These are phyloP conservation scores for Sesbania bispinosa DNA, from an alignment of 306 rosid genomes.

Conservation along the genomic window DNA sequence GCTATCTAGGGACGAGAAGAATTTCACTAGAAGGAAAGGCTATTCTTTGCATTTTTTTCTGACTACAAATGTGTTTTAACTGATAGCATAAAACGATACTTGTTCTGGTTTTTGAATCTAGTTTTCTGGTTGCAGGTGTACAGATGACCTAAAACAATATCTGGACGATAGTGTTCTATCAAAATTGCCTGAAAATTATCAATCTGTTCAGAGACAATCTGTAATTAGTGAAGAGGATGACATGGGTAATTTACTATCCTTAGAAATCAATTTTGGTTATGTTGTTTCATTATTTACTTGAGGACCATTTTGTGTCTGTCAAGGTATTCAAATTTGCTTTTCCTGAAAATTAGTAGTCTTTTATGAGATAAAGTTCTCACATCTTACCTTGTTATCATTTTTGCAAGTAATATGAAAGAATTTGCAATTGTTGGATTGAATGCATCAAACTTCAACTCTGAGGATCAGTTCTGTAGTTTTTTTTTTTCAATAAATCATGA, in stretches of 20 bases:
- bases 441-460: background rate
- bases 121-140: constrained; percentile 54
- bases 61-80: background rate
- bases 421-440: background rate
- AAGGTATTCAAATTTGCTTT: constrained; percentile 10
- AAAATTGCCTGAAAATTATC: constrained; percentile 71
- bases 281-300: background rate
- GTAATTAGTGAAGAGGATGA: constrained; percentile 77
- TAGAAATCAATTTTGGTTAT: constrained; percentile 19
- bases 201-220: constrained; percentile 65
- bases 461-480: background rate
- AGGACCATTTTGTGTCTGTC: background rate
- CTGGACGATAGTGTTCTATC: constrained; percentile 72
- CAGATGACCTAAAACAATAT: constrained; percentile 64
- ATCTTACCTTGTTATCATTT: background rate
- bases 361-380: background rate
- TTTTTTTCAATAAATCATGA: background rate
- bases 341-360: background rate
- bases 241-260: constrained; percentile 60
- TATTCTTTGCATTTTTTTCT: background rate
- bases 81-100: background rate
- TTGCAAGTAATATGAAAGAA: constrained; percentile 11
- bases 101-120: constrained; percentile 25
- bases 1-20: constrained; percentile 70
- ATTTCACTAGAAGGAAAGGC: constrained; percentile 54